Evolutionary conservation across 2,329 filamentous ascomycete genomes (phyloP).

Genomic region (Hymenoscyphus fraxineus): DNA sequence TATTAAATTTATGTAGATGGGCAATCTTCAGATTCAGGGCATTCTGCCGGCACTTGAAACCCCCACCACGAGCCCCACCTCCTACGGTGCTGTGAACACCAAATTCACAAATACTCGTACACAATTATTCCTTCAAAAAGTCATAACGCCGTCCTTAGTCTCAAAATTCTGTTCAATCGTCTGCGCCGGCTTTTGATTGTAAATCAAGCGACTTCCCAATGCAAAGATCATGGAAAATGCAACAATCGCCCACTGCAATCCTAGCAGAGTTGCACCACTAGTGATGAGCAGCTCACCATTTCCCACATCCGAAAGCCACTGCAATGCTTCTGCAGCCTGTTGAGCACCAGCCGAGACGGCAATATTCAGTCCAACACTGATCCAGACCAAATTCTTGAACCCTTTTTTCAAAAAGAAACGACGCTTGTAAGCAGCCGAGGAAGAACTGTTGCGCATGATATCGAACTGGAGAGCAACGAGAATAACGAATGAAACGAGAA

Average conservation of each 20-base stretch:
- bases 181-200: slow-evolving; percentile 1
- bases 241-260: slow-evolving; percentile 10
- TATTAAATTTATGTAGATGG: not conserved
- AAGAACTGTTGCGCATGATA: not conserved
- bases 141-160: not conserved
- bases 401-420: slow-evolving; percentile 4
- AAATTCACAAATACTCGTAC: not conserved
- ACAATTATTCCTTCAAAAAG: not conserved
- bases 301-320: slow-evolving; percentile 4
- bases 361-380: slow-evolving; percentile 6
- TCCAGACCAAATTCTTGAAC: slow-evolving; percentile 5
- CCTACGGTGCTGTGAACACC: not conserved
- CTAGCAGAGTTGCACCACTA: not conserved
- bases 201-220: slow-evolving; percentile 2
- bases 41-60: not conserved
- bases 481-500: not conserved
- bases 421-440: not conserved
- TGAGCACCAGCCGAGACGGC: slow-evolving; percentile 5
- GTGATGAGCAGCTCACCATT: slow-evolving; percentile 3
- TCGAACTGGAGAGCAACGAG: not conserved
- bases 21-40: not conserved
- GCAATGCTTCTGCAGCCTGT: slow-evolving; percentile 7
- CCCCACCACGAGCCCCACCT: too few relatives aligned
- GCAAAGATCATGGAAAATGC: slow-evolving; percentile 7
- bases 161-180: slow-evolving; percentile 1